phyloP scores from a whole-genome alignment of 2,329 filamentous ascomycete species.

The Didymella exigua region DNA sequence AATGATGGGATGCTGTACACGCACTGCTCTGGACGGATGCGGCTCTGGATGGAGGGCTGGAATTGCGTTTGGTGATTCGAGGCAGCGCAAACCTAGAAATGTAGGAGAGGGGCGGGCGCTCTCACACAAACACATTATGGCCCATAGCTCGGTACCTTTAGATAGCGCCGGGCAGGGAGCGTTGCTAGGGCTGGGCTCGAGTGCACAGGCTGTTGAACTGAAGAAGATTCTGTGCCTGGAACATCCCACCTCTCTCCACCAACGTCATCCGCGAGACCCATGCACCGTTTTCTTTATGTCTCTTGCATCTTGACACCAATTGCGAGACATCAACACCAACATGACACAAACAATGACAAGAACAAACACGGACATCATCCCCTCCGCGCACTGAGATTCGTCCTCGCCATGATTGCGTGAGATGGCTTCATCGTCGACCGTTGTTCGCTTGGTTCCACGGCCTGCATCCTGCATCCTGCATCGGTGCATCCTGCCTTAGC shows the following conservation, averaged over 20 bases:
- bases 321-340: neutral
- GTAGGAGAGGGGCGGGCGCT: neutral
- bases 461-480: constrained; percentile 1
- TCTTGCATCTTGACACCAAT: neutral
- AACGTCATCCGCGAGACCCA: constrained; percentile 7
- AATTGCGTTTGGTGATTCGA: constrained; percentile 1
- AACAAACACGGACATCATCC: neutral
- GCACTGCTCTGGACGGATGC: neutral
- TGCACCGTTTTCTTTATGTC: neutral
- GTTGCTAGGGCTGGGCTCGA: constrained; percentile 14
- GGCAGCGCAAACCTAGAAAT: neutral
- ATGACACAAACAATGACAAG: neutral
- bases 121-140: neutral
- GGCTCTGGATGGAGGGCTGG: neutral
- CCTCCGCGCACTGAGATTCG: neutral
- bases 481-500: constrained; percentile 1
- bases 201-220: constrained; percentile 16
- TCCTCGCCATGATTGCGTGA: constrained; percentile 2
- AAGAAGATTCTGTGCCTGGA: constrained; percentile 14
- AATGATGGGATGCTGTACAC: neutral
- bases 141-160: constrained; percentile 4
- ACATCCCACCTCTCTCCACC: constrained; percentile 8
- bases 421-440: constrained; percentile 5
- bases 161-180: constrained; percentile 12
- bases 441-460: neutral